phyloP scores from a whole-genome alignment of 192 early-diverging fungal species.

The Podila horticola region DNA sequence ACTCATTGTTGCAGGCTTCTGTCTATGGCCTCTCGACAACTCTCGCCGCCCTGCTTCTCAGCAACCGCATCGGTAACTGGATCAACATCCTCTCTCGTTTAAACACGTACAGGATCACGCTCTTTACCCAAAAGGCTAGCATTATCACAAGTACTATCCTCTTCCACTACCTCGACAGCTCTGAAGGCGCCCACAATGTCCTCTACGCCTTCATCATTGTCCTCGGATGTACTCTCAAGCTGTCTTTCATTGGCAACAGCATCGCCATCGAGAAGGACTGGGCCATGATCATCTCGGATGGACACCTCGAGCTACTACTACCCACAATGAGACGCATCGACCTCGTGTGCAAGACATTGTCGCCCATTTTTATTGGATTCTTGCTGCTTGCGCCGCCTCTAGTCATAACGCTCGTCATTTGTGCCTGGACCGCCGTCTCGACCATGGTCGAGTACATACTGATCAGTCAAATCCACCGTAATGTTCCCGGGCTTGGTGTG shows the following conservation, averaged over 20 bases:
- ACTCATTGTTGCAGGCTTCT: conserved; percentile 22
- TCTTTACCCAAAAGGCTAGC: conserved; percentile 26
- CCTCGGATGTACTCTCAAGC: conserved; percentile 30
- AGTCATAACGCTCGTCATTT: conserved; percentile 9
- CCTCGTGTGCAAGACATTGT: conserved; percentile 44
- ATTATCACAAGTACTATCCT: conserved; percentile 20
- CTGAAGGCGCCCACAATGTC: neutral
- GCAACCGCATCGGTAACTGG: conserved; percentile 40
- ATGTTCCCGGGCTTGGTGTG: conserved; percentile 5
- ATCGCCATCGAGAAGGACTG: conserved; percentile 47
- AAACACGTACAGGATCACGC: conserved; percentile 12
- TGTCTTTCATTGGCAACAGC: conserved; percentile 37
- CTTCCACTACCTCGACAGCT: conserved; percentile 15
- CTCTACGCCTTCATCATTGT: conserved; percentile 28
- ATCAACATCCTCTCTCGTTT: conserved; percentile 36
- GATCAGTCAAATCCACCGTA: conserved; percentile 22
- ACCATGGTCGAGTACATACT: conserved; percentile 22
- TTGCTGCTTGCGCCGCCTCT: conserved; percentile 2
- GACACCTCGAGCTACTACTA: conserved; percentile 21
- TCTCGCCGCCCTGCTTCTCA: conserved; percentile 15
- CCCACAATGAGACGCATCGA: conserved; percentile 45
- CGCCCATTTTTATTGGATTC: conserved; percentile 31
- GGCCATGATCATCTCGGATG: conserved; percentile 32
- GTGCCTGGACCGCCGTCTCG: conserved; percentile 18
- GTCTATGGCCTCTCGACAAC: conserved; percentile 40